A percentile compares a stretch with the other conserved stretches of the same genome.
phyloP scores from a whole-genome alignment of 352 stramenopile species.

The Phytophthora citrophthora region DNA sequence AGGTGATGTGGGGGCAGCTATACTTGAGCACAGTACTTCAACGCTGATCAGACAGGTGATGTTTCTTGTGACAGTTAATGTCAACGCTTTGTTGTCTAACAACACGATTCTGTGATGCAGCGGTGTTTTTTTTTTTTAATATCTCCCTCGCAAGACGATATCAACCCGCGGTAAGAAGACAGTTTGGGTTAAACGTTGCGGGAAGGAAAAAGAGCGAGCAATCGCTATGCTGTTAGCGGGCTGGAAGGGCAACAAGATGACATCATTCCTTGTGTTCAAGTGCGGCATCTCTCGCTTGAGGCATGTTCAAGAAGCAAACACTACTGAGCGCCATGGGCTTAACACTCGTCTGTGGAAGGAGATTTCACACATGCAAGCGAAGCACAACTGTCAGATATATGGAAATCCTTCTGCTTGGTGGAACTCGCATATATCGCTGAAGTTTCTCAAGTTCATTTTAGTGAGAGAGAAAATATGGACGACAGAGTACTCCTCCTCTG shows the following conservation, averaged over 20 bases:
- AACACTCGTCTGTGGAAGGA: conserved; percentile 7
- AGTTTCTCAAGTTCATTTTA: not conserved
- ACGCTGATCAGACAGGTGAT: conserved; percentile 2
- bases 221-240: conserved; percentile 12
- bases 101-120: not conserved
- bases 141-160: conserved; percentile 12
- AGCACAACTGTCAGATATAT: not conserved
- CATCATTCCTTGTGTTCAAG: conserved; percentile 10
- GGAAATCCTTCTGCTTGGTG: conserved; percentile 1
- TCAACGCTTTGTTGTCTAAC: not conserved
- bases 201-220: conserved; percentile 12
- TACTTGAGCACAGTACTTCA: conserved; percentile 1
- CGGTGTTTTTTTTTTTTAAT: conserved; percentile 25
- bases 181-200: conserved; percentile 12
- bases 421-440: not conserved
- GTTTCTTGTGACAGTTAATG: not conserved
- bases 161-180: conserved; percentile 12
- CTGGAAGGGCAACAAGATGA: not conserved
- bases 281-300: not conserved
- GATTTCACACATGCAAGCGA: not conserved
- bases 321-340: conserved; percentile 1
- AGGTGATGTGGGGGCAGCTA: not conserved
- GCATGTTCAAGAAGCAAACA: not conserved
- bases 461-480: not conserved
- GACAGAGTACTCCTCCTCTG: not conserved